phyloP scores from a whole-genome alignment of 371 early-diverging fungal genomes.

The Mucor racemosus region DNA sequence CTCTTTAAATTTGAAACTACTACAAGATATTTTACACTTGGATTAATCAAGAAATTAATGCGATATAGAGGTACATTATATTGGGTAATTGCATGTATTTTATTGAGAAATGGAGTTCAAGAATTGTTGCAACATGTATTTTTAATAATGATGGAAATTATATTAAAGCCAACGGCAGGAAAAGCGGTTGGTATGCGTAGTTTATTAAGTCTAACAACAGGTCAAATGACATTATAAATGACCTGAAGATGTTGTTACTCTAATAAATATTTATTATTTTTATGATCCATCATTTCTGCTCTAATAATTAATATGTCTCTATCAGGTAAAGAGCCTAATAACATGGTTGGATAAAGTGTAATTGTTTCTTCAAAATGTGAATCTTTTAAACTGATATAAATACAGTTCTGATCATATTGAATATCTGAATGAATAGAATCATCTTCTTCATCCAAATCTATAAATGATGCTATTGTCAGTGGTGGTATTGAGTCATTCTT shows the following conservation, averaged over 20 bases:
- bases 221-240: slow-evolving; percentile 33
- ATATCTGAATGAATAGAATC: slow-evolving; percentile 22
- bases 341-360: slow-evolving; percentile 36
- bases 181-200: slow-evolving; percentile 27
- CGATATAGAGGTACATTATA: slow-evolving; percentile 35
- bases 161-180: slow-evolving; percentile 13
- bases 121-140: slow-evolving; percentile 36
- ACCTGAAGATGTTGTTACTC: slow-evolving; percentile 13
- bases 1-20: slow-evolving; percentile 9
- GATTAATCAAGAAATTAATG: slow-evolving; percentile 25
- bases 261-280: slow-evolving; percentile 27
- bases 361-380: slow-evolving; percentile 40
- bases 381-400: slow-evolving; percentile 34
- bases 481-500: not conserved
- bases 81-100: slow-evolving; percentile 40
- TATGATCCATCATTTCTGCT: slow-evolving; percentile 34
- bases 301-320: slow-evolving; percentile 44
- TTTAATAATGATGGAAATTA: slow-evolving; percentile 30
- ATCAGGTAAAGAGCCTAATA: slow-evolving; percentile 41
- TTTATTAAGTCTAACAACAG: slow-evolving; percentile 28
- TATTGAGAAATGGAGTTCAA: slow-evolving; percentile 40
- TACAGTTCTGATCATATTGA: slow-evolving; percentile 28
- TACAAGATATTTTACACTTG: slow-evolving; percentile 4
- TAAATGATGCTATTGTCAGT: not conserved
- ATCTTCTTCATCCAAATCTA: slow-evolving; percentile 41